Evolutionary conservation across 352 stramenopile species (phyloP).

Genomic region (Globisporangium paroecandrum): DNA sequence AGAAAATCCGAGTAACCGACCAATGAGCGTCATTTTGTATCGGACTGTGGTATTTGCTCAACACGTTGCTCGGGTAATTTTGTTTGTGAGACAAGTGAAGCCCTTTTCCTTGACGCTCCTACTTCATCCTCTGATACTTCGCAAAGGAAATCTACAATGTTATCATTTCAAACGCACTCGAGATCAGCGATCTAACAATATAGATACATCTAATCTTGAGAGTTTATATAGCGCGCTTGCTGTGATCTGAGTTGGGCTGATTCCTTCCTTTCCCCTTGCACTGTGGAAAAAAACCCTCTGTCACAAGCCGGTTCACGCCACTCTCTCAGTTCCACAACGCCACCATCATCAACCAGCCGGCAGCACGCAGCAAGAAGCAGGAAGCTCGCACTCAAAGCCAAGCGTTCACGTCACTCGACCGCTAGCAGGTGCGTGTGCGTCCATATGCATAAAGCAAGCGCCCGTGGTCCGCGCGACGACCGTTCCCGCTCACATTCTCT

Average conservation of each 20-base stretch:
- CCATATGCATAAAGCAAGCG: not conserved
- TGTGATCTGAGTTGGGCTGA: not conserved
- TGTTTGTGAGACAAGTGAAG: no score
- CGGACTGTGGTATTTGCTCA: no score
- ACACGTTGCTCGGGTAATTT: no score
- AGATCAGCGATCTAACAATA: not conserved
- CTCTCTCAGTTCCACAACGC: conserved; percentile 4
- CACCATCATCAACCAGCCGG: not conserved
- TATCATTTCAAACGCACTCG: not conserved
- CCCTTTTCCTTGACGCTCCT: no score
- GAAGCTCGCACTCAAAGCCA: not conserved
- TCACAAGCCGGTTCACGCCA: conserved; percentile 6
- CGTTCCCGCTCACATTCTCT: not conserved
- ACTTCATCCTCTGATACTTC: not conserved
- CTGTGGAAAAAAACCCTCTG: not conserved
- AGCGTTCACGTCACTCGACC: not conserved
- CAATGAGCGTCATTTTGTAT: no score
- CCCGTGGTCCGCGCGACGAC: not conserved
- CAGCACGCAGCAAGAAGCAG: not conserved
- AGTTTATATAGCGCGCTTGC: not conserved
- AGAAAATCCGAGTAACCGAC: no score
- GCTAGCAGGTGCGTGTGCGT: not conserved
- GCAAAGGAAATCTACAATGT: not conserved
- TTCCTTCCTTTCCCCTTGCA: not conserved
- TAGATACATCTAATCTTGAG: not conserved